phyloP scores from a whole-genome alignment of 2,329 filamentous ascomycete genomes.

The Cordyceps pruinosa region DNA sequence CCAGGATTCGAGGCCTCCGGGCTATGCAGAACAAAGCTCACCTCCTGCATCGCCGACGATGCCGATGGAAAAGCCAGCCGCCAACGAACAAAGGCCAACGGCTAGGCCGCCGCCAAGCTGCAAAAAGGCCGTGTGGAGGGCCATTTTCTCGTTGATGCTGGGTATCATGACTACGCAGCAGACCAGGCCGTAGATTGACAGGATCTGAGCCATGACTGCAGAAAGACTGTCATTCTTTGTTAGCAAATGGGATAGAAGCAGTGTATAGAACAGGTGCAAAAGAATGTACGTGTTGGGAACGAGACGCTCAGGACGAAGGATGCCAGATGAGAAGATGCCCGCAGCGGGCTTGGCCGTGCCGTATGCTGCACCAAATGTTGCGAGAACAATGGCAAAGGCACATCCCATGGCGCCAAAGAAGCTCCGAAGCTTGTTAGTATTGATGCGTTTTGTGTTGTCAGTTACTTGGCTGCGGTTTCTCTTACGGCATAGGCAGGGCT shows the following conservation, averaged over 20 bases:
- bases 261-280: not conserved
- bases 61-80: slow-evolving; percentile 40
- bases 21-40: slow-evolving; percentile 17
- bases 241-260: not conserved
- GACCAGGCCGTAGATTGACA: slow-evolving; percentile 41
- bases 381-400: slow-evolving; percentile 42
- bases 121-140: slow-evolving; percentile 36
- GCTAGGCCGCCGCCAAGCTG: slow-evolving; percentile 38
- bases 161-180: slow-evolving; percentile 38
- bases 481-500: slow-evolving; percentile 41
- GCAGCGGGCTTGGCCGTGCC: slow-evolving; percentile 36
- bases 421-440: slow-evolving; percentile 21
- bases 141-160: slow-evolving; percentile 33
- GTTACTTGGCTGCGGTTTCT: not conserved
- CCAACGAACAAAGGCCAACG: slow-evolving; percentile 38
- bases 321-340: slow-evolving; percentile 37
- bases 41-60: slow-evolving; percentile 40
- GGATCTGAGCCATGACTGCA: slow-evolving; percentile 41
- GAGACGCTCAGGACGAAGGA: slow-evolving; percentile 37
- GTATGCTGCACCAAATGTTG: slow-evolving; percentile 41
- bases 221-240: slow-evolving; percentile 25
- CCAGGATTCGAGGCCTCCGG: not conserved
- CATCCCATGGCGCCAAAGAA: slow-evolving; percentile 38
- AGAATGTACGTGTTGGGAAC: slow-evolving; percentile 34
- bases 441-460: not conserved